Evolutionary conservation across 2,329 filamentous ascomycete genomes (phyloP).

Genomic region (Fusarium veterinarium): DNA sequence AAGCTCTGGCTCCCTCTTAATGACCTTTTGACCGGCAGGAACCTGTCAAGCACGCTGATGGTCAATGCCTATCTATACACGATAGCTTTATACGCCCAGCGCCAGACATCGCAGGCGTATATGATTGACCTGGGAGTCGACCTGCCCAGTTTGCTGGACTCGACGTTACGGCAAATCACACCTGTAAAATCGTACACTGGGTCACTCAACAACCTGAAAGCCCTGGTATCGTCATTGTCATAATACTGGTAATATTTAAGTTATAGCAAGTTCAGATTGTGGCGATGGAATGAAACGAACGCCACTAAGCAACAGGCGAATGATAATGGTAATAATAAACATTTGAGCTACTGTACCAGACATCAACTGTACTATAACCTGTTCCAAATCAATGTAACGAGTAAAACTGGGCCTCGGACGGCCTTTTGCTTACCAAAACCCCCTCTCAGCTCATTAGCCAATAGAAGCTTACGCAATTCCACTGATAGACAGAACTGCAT

Average conservation of each 20-base stretch:
- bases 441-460: background rate
- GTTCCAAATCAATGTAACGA: background rate
- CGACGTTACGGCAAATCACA: constrained; percentile 5
- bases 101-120: constrained; percentile 8
- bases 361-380: background rate
- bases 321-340: background rate
- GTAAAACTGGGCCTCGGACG: too few species aligned
- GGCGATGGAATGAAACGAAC: background rate
- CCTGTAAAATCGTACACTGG: background rate
- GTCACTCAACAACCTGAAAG: background rate
- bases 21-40: constrained; percentile 10
- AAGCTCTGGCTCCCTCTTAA: constrained; percentile 24
- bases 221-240: background rate
- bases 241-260: background rate
- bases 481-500: background rate
- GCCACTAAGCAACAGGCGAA: background rate
- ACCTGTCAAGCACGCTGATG: constrained; percentile 23
- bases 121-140: constrained; percentile 19
- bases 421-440: background rate
- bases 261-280: background rate
- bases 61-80: constrained; percentile 23
- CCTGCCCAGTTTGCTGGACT: constrained; percentile 1
- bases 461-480: background rate
- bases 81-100: constrained; percentile 10
- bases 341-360: background rate